phyloP scores from a whole-genome alignment of 2,329 filamentous ascomycete genomes.

The Xylariaceae sp. region DNA sequence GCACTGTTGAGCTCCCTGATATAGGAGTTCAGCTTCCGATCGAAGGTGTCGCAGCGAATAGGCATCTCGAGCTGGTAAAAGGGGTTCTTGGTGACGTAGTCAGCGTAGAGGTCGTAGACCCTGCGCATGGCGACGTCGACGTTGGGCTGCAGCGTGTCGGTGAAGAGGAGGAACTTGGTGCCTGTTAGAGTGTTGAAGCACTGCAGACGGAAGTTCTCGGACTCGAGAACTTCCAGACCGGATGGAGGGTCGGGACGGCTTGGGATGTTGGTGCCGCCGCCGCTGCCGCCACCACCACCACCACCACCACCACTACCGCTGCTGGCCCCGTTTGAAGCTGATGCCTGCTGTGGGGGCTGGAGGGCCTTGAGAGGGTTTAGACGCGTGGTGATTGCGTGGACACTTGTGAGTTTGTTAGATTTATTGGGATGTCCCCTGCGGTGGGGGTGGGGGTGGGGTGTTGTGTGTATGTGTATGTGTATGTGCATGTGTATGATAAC shows the following conservation, averaged over 20 bases:
- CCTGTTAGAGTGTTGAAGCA: slow-evolving; percentile 95
- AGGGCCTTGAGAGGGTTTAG: slow-evolving; percentile 49
- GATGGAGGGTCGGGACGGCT: slow-evolving; percentile 59
- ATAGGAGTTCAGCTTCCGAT: slow-evolving; percentile 75
- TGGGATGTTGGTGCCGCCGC: slow-evolving; percentile 25
- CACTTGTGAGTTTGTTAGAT: slow-evolving; percentile 36
- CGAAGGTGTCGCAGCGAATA: slow-evolving; percentile 89
- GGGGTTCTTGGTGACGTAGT: slow-evolving; percentile 99
- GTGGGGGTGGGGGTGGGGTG: background rate
- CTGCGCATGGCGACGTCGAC: slow-evolving; percentile 76
- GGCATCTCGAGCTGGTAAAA: slow-evolving; percentile 99
- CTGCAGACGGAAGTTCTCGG: slow-evolving; percentile 88
- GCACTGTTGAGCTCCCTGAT: slow-evolving; percentile 65
- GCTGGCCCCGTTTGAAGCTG: slow-evolving; percentile 16
- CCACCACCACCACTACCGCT: background rate
- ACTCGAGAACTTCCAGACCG: slow-evolving; percentile 88
- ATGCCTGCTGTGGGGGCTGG: slow-evolving; percentile 29
- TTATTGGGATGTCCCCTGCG: too few species aligned
- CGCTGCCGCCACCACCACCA: too few species aligned
- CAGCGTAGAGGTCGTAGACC: slow-evolving; percentile 91
- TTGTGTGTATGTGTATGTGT: background rate
- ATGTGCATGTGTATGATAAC: slow-evolving; percentile 21
- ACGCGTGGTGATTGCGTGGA: slow-evolving; percentile 63
- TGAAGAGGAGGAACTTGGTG: slow-evolving; percentile 93
- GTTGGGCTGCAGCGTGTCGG: slow-evolving; percentile 80